Conservation (phyloP, 176 grass and related monocot genomes). For the Leersia perrieri region DNA sequence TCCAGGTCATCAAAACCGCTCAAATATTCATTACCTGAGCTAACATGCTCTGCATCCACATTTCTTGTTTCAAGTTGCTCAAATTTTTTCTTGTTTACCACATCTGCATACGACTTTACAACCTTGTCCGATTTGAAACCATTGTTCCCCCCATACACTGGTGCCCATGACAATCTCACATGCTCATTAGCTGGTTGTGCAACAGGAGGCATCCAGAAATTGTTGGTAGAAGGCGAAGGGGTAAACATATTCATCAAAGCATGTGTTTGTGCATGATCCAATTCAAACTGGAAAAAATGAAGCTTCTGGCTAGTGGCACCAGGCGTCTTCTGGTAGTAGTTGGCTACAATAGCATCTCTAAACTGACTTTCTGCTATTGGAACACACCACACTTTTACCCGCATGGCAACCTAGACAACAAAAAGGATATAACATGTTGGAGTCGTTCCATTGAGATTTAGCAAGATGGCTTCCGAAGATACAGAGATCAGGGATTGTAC, state of each 20-base stretch:
- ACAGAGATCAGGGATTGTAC: conserved; percentile 23
- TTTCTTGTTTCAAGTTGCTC: conserved; percentile 11
- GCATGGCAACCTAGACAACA: conserved; percentile 64
- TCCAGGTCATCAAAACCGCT: conserved; percentile 30
- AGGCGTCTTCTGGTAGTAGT: conserved; percentile 57
- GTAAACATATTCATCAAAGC: conserved; percentile 66
- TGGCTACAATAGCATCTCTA: conserved; percentile 63
- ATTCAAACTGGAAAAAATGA: conserved; percentile 78
- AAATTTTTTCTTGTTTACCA: conserved; percentile 32
- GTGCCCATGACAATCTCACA: conserved; percentile 11
- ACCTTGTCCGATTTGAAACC: conserved; percentile 25
- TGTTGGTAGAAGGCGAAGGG: conserved; percentile 40
- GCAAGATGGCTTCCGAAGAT: conserved; percentile 22
- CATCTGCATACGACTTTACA: conserved; percentile 40
- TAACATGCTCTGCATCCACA: conserved; percentile 11
- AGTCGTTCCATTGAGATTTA: conserved; percentile 26
- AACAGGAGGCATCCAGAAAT: conserved; percentile 40
- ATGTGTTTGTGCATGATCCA: conserved; percentile 71
- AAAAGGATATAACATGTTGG: not conserved
- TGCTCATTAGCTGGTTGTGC: conserved; percentile 12
- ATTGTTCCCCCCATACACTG: not conserved
- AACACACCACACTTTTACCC: conserved; percentile 45
- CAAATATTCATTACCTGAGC: conserved; percentile 23
- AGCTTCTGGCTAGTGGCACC: conserved; percentile 31
- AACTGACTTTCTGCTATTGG: conserved; percentile 65